Evolutionary conservation across 208 protist species (phyloP), one percentile per base, ranked within the genome.

Genomic region (Naegleria gruberi): DNA sequence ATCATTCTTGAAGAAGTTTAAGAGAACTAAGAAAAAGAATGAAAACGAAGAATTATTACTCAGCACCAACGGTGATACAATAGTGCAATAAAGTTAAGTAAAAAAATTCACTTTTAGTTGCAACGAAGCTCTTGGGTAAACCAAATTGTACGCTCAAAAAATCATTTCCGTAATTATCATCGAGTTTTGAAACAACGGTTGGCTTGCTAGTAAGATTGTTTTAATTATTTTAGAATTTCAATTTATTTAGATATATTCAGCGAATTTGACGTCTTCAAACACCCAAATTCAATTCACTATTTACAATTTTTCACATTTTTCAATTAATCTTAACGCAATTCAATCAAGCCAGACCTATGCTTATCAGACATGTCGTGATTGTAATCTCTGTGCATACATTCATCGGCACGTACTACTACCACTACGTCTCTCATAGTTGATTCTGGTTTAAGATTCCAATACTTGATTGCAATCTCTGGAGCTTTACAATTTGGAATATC

Each of bases 321-420:
- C 46, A 19, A 19, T 15, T 55, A 19, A 5, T 55, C 8, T 55
- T 55, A 15, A 15, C 46, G 15, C 46, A 55, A 30, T 65, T 30
- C 15, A 65, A 65, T 30, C 30, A 65, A 65, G 15, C 89, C 89
- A 85, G 42, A 41, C 82, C 15, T 23, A 41, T 47, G 30, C 17
- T 47, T 93, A 81, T 93, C 91, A 37, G 93, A 90, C 77, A 96
- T 93, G 26, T 84, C 91, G 94, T 97, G 96, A 93, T 97, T 97
- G 74, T 96, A 93, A 83, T 95, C 92, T 37, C 96, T 91, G 91
- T 97, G 96, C 65, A 95, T 90, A 15, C 94, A 92, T 92, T 97
- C 96, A 93, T 97, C 96, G 7, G 92, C 94, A 46, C 95, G 91
- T 34, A 97, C 93, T n/a, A 91, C 91, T 17, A 92, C 81, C 82